These are phyloP conservation scores for Leucocoprinus leucothites DNA, from an alignment of 768 basidiomycete species.

Conservation along the genomic window DNA sequence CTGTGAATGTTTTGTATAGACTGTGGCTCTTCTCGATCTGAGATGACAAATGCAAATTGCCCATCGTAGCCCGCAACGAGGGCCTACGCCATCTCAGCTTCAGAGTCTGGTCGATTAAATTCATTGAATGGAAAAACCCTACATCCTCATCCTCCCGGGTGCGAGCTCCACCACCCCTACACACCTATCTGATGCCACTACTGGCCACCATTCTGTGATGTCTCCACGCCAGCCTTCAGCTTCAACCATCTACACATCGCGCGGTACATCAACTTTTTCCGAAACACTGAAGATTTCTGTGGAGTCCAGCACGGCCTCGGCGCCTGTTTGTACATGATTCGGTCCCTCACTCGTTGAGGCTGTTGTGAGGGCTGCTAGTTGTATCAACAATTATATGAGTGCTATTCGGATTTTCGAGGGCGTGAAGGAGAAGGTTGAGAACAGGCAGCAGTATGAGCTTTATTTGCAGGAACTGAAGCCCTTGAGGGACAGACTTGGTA, in stretches of 20 bases:
- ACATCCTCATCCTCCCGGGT: slow-evolving; percentile 17
- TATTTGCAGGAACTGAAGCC: slow-evolving; percentile 90
- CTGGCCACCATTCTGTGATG: not conserved
- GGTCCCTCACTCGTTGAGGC: slow-evolving; percentile 85
- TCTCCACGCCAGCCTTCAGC: not conserved
- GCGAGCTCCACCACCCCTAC: slow-evolving; percentile 1
- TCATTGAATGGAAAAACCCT: slow-evolving; percentile 56
- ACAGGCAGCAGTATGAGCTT: slow-evolving; percentile 89
- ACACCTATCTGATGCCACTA: slow-evolving; percentile 1
- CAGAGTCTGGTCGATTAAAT: slow-evolving; percentile 53
- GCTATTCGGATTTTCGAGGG: slow-evolving; percentile 97
- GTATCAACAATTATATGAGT: slow-evolving; percentile 96
- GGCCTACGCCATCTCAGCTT: slow-evolving; percentile 28
- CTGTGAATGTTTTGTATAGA: too few species aligned
- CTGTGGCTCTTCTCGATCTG: not conserved
- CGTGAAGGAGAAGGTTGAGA: slow-evolving; percentile 96
- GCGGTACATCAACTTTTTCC: slow-evolving; percentile 93
- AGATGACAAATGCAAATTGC: slow-evolving; percentile 23
- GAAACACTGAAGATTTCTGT: slow-evolving; percentile 90
- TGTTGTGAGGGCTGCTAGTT: slow-evolving; percentile 80
- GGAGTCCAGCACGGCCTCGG: slow-evolving; percentile 98
- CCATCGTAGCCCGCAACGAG: slow-evolving; percentile 42
- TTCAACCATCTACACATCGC: slow-evolving; percentile 23
- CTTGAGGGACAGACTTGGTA: slow-evolving; percentile 90
- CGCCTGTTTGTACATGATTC: slow-evolving; percentile 99